phyloP scores from a whole-genome alignment of 148 eudicot species.

The Camellia sinensis region DNA sequence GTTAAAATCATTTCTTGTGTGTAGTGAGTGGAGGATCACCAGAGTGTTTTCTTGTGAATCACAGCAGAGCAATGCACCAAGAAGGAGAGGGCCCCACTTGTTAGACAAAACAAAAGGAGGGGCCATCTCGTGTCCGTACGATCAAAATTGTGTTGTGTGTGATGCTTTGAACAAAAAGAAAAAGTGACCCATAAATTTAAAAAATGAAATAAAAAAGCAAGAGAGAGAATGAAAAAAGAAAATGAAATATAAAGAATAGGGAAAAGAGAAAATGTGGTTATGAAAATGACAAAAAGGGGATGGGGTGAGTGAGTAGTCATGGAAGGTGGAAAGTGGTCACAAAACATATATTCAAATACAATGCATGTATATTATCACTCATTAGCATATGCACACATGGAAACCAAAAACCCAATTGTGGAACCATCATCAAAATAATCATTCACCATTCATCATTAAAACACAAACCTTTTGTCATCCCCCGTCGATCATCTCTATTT shows the following conservation, averaged over 20 bases:
- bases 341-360: not conserved
- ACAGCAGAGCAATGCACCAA: too few species aligned
- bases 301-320: not conserved
- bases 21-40: too few species aligned
- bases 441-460: not conserved
- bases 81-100: not conserved
- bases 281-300: not conserved
- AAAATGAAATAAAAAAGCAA: too few species aligned
- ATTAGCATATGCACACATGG: not conserved
- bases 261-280: not conserved
- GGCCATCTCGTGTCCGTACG: not conserved
- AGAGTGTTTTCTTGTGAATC: too few species aligned
- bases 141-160: not conserved
- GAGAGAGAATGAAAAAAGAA: too few species aligned
- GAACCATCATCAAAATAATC: not conserved
- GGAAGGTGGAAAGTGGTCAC: not conserved
- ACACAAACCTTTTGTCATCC: not conserved
- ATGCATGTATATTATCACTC: not conserved
- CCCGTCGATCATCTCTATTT: not conserved
- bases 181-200: too few species aligned
- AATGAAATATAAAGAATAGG: not conserved
- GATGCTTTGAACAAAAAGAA: not conserved
- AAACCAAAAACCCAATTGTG: not conserved
- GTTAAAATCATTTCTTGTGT: too few species aligned
- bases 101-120: not conserved